Base-by-base conservation (phyloP, 495 filamentous ascomycete genomes). In the Talaromyces proteolyticus region DNA sequence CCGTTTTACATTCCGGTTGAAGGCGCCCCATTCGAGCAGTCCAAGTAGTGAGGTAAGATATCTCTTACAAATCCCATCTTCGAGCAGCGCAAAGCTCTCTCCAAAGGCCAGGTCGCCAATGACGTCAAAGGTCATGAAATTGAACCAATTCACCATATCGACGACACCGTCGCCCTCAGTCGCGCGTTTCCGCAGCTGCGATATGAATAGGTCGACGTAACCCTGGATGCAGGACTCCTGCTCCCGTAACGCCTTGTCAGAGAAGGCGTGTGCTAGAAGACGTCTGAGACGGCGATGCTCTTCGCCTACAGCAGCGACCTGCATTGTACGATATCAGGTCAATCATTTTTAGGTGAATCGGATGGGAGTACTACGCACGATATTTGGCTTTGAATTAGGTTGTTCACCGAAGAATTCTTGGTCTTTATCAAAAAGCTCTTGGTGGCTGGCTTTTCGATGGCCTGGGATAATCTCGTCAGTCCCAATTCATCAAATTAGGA, bases 201-300 rank as follows among this genome's bases (percentile, higher is more conserved):
- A 19, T 23, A 80, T 71, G 11, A 74, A 47, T 0, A 67, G 62
- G 43, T 72, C 57, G 12, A 76, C 59, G 43, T 74, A 69, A 6
- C 45, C 44, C n/a, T 57, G 54, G 29, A 80, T 57, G 2, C 69
- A 47, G 1, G 58, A 41, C 37, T 67, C 65, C 41, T 75, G 68
- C 0, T 61, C 57, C 41, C 65, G 58, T 19, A 78, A 57, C 0
- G 75, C 72, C 20, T 62, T 62, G 10, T 76, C 75, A 0, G 75
- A 76, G 20, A 80, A 71, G 0, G 73, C 72, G 42, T 67, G 60
- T 1, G 68, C 62, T 3, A 80, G 53, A 3, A 77, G 49, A 10
- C 67, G 60, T 14, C 70, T 59, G 55, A 72, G 64, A 0, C 74
- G 66, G 0, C 65, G 54, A 51, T 82, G 79, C n/a, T 65, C 57